Evolutionary conservation across 2,329 filamentous ascomycete genomes (phyloP), one percentile per base, ranked within the genome.

Genomic region (Penicillium crustosum): DNA sequence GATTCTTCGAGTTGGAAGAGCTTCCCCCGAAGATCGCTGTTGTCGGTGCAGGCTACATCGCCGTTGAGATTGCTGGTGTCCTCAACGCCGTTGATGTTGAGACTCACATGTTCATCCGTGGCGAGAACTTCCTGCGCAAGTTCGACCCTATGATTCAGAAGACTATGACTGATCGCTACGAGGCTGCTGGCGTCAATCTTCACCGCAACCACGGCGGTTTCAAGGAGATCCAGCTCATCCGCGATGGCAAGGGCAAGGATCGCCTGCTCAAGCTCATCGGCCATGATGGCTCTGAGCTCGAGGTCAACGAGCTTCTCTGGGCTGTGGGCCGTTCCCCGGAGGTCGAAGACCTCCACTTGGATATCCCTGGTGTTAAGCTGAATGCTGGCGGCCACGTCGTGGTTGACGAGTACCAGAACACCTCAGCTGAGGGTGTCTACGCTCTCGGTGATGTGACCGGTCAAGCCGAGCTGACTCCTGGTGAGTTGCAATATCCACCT

Each of bases 101-200:
- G 61, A 79, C 78, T 3, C 78, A 81, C 68, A 73, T 82, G 74
- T 81, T 81, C 66, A 80, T 82, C 61, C 76, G 80, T 13, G 76
- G 77, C 9, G 69, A 81, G 41, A 76, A 68, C 13, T 79, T 82
- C 60, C 67, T 82, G 61, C 73, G 80, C 60, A 81, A 77, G 61
- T 82, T 82, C 63, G 80, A 82, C 66, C 79, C 79, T 0, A 82
- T 82, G 79, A 69, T 82, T 50, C 79, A 81, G 64, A 71, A 80
- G 50, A 82, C 79, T 13, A 77, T 82, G 75, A 82, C 79, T 13
- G 74, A 78, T 55, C 75, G 78, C 41, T 83, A 83, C 60, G 80
- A 81, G 62, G 76, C 78, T 38, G 68, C 73, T 4, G 81, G 81
- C 13, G 72, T 83, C 25, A 73, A 77, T 36, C 69, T 83, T 19